phyloP scores from a whole-genome alignment of 306 rosid genomes.

The Inga oerstediana region DNA sequence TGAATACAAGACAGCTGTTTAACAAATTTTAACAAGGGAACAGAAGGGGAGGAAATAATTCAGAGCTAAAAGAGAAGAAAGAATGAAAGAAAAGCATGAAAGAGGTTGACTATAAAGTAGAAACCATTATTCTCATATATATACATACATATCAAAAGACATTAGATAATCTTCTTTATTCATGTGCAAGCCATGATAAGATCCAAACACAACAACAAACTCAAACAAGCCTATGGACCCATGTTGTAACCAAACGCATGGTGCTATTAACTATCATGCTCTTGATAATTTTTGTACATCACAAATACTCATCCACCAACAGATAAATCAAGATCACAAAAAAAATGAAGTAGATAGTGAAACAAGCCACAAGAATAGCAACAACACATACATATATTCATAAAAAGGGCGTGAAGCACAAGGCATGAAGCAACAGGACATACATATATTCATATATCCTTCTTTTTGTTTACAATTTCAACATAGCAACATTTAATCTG shows the following conservation, averaged over 20 bases:
- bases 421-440: too few species aligned
- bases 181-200: conserved; percentile 14
- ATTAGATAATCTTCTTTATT: background rate
- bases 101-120: too few species aligned
- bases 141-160: background rate
- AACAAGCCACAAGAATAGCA: conserved; percentile 1
- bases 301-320: conserved; percentile 39
- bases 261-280: background rate
- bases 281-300: background rate
- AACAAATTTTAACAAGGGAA: background rate
- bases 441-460: too few species aligned
- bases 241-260: conserved; percentile 36
- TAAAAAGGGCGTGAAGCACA: too few species aligned
- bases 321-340: conserved; percentile 7
- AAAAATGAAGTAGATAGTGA: conserved; percentile 22
- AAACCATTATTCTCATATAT: too few species aligned
- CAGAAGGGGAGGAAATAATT: background rate
- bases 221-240: conserved; percentile 37
- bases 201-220: conserved; percentile 45
- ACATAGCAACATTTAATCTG: too few species aligned
- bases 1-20: background rate
- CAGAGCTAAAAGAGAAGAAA: background rate
- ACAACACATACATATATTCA: too few species aligned
- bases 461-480: too few species aligned
- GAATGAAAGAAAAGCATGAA: background rate